Conservation (phyloP, 2,329 filamentous ascomycete genomes). For the Stemphylium lycopersici region DNA sequence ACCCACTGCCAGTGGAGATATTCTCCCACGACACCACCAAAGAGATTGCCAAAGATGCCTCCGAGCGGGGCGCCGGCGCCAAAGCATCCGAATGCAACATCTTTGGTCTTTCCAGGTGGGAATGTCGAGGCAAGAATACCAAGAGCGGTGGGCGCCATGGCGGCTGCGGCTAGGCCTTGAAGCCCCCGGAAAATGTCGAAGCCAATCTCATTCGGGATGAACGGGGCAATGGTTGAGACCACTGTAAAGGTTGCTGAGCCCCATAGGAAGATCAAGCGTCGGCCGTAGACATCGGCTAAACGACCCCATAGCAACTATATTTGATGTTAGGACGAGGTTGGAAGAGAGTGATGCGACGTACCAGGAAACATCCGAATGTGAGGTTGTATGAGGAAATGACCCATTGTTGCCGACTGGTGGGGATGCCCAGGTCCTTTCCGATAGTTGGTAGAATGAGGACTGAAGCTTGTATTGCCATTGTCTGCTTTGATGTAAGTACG, state of each 20-base stretch:
- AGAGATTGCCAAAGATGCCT: constrained; percentile 67
- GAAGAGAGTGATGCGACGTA: constrained; percentile 2
- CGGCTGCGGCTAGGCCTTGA: constrained; percentile 71
- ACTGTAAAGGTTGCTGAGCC: constrained; percentile 69
- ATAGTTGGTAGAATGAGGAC: constrained; percentile 70
- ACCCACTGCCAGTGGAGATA: constrained; percentile 53
- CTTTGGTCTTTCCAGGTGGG: constrained; percentile 70
- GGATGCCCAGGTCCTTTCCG: constrained; percentile 61
- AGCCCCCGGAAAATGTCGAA: constrained; percentile 71
- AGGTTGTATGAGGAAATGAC: constrained; percentile 70
- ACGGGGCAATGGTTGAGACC: constrained; percentile 66
- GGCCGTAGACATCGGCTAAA: constrained; percentile 70
- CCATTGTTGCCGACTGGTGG: constrained; percentile 67
- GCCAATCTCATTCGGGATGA: constrained; percentile 69
- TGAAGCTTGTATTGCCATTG: constrained; percentile 63
- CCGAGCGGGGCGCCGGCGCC: constrained; percentile 69
- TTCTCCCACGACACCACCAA: constrained; percentile 67
- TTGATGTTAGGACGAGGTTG: constrained; percentile 1
- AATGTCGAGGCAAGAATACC: constrained; percentile 73
- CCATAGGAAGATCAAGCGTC: constrained; percentile 67
- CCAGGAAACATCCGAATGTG: constrained; percentile 69
- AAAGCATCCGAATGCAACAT: constrained; percentile 64
- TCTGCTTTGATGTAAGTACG: constrained; percentile 42
- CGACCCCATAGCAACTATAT: constrained; percentile 67
- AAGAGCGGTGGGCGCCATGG: constrained; percentile 73